A percentile compares a stretch with the other conserved stretches of the same genome.
Conservation (phyloP, 1,284 basidiomycete species). For the Austroboletus niveus region DNA sequence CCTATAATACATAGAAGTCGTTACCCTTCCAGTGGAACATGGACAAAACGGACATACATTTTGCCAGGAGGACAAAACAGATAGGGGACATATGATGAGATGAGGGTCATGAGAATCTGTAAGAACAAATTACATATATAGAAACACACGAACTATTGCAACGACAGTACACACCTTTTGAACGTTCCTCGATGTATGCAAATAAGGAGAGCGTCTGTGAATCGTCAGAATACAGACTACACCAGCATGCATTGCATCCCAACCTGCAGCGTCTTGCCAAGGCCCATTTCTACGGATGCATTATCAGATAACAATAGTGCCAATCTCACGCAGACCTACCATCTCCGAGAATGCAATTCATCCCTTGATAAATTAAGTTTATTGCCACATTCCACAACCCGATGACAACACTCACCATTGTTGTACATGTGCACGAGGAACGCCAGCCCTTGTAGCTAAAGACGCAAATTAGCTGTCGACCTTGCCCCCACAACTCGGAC, state of each 20-base stretch:
- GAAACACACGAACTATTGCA: background rate
- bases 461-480: slow-evolving; percentile 3
- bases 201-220: slow-evolving; percentile 56
- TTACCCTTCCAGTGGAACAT: background rate
- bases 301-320: slow-evolving; percentile 7
- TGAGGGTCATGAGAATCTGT: slow-evolving; percentile 46
- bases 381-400: background rate
- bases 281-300: slow-evolving; percentile 47
- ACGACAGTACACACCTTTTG: slow-evolving; percentile 32
- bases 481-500: background rate
- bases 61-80: slow-evolving; percentile 59
- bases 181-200: slow-evolving; percentile 51
- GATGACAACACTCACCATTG: slow-evolving; percentile 42
- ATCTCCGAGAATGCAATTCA: slow-evolving; percentile 61
- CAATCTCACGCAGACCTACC: slow-evolving; percentile 35
- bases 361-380: slow-evolving; percentile 34
- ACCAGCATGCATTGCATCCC: background rate
- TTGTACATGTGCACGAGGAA: slow-evolving; percentile 55
- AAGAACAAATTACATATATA: background rate
- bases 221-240: slow-evolving; percentile 1
- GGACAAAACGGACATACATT: slow-evolving; percentile 28
- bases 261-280: slow-evolving; percentile 64
- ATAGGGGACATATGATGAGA: slow-evolving; percentile 60
- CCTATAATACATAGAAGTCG: slow-evolving; percentile 32
- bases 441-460: slow-evolving; percentile 50